phyloP scores from a whole-genome alignment of 73 alveolate genomes.

The Paramecium pentaurelia region DNA sequence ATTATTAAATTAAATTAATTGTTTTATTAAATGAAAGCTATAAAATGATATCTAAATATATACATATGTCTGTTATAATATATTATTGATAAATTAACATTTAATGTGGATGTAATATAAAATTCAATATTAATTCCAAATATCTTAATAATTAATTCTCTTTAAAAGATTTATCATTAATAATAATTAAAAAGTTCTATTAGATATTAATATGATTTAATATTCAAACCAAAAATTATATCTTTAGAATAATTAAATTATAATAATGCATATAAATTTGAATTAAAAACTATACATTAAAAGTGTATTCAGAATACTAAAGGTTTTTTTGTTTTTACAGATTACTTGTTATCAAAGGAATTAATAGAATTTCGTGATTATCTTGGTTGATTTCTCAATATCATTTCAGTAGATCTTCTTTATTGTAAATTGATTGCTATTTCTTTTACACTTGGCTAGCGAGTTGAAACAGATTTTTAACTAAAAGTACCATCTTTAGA shows the following conservation, averaged over 20 bases:
- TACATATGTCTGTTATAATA: too few relatives aligned
- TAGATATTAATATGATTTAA: too few relatives aligned
- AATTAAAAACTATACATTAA: background rate
- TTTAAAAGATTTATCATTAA: background rate
- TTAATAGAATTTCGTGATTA: background rate
- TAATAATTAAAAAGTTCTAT: too few relatives aligned
- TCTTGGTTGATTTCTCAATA: background rate
- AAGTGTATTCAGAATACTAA: background rate
- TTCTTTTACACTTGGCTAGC: background rate
- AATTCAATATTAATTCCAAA: too few relatives aligned
- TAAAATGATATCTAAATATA: too few relatives aligned
- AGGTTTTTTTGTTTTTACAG: background rate
- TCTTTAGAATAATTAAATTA: too few relatives aligned
- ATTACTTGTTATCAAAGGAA: background rate
- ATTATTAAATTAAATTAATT: too few relatives aligned
- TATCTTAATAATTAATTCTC: too few relatives aligned
- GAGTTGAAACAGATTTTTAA: background rate
- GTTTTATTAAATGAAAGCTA: too few relatives aligned
- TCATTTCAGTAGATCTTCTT: background rate
- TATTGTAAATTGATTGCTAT: background rate
- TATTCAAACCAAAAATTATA: too few relatives aligned
- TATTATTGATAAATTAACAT: too few relatives aligned
- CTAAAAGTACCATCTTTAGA: background rate
- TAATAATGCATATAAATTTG: background rate
- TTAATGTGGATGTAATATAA: background rate